Conservation (phyloP, 2,329 filamentous ascomycete genomes). For the Parastagonospora nodorum region DNA sequence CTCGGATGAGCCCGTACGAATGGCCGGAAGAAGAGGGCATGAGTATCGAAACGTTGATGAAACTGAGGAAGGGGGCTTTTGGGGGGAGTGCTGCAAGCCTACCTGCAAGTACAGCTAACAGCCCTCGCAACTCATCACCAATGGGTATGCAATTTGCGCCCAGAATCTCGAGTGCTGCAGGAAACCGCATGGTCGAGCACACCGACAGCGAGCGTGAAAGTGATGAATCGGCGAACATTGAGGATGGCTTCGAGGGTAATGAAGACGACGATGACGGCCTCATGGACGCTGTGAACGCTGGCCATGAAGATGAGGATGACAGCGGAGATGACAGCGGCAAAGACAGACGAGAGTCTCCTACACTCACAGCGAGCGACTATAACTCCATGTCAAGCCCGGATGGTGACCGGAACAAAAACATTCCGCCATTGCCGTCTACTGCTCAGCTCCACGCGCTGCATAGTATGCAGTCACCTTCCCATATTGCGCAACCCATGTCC, state of each 20-base stretch:
- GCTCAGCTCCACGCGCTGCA: conserved; percentile 20
- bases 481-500: conserved; percentile 14
- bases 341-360: conserved; percentile 36
- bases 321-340: conserved; percentile 17
- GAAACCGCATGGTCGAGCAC: conserved; percentile 35
- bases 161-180: conserved; percentile 33
- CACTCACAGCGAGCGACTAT: conserved; percentile 38
- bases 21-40: conserved; percentile 67
- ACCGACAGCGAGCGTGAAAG: conserved; percentile 30
- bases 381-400: conserved; percentile 33
- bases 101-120: conserved; percentile 56
- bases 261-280: conserved; percentile 28
- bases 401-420: conserved; percentile 7
- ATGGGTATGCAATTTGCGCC: conserved; percentile 45
- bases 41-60: conserved; percentile 73
- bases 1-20: conserved; percentile 61
- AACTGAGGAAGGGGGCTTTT: conserved; percentile 76
- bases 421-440: conserved; percentile 23
- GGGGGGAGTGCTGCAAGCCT: conserved; percentile 77
- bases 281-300: conserved; percentile 35
- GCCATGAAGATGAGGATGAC: conserved; percentile 25
- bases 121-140: conserved; percentile 44
- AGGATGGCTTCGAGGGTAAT: conserved; percentile 22
- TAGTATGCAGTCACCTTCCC: conserved; percentile 15
- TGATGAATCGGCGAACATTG: conserved; percentile 27